Base-by-base conservation (phyloP, 2,329 filamentous ascomycete species). In the Aspergillus sp. region DNA sequence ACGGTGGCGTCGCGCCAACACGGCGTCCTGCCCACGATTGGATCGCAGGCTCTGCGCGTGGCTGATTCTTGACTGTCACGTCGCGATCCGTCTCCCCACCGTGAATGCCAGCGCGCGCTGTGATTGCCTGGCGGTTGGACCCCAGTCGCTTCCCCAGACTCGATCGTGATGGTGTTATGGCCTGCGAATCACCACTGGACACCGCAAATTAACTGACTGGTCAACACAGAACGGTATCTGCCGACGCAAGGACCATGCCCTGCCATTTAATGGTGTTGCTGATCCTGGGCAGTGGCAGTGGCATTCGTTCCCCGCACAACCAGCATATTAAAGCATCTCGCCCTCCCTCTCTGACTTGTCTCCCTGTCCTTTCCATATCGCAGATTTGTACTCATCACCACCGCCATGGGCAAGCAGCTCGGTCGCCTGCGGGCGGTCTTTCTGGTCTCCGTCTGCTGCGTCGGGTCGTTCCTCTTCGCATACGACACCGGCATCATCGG, bases 401-500 rank as follows among this genome's bases (percentile, higher is more conserved):
- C 18, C 13, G 11, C n/a, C 20, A 57, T 57, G 55, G 55, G 55
- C 13, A 57, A 57, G 44, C 36, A 43, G 5, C 42, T 57, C 22
- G 55, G 55, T n/a, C 44, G 22, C 7, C 17, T 57, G 17, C 20
- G 55, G 36, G 55, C 55, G 18, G 38, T 47, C 4, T 57, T 48
- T 9, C 22, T 57, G 34, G 55, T 57, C 5, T 52, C 55, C 6
- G 15, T 57, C 5, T 57, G 55, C 49, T 57, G 55, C 24, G 48
- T 57, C 22, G 50, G 50, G 12, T 61, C 62, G 8, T 72, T 72
- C 50, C 55, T 71, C 5, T 71, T 71, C 53, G 70, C 65, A 11
- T 72, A 72, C 59, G 69, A 72, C 38, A 71, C 69, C 5, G 74
- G 70, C 9, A 70, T 72, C 22, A 65, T 69, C 15, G 77, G 77